Conservation (phyloP, 495 filamentous ascomycete species). For the Aspergillus olivimuriae region DNA sequence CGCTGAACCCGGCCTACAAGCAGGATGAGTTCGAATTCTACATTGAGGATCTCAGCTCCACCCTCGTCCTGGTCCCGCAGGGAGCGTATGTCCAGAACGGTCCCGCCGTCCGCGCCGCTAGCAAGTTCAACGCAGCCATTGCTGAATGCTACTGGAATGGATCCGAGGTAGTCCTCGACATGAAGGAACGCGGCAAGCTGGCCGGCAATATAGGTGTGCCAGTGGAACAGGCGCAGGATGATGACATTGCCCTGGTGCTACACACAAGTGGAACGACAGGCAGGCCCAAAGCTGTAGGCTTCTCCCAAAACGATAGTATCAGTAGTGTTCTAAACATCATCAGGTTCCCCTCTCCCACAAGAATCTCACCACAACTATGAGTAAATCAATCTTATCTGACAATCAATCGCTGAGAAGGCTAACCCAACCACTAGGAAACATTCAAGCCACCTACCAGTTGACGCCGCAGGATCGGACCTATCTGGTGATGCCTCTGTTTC, state of each 20-base stretch:
- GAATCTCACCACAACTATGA: slow-evolving; percentile 71
- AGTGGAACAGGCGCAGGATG: slow-evolving; percentile 51
- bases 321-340: not conserved
- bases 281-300: slow-evolving; percentile 64
- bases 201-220: slow-evolving; percentile 40
- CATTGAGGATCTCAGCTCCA: slow-evolving; percentile 74
- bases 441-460: slow-evolving; percentile 66
- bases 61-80: slow-evolving; percentile 63
- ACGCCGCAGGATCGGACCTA: slow-evolving; percentile 64
- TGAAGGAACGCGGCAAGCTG: slow-evolving; percentile 67
- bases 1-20: slow-evolving; percentile 78
- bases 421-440: slow-evolving; percentile 50
- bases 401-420: not conserved
- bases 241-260: slow-evolving; percentile 64
- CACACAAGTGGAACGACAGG: slow-evolving; percentile 79
- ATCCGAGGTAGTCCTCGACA: slow-evolving; percentile 61
- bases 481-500: slow-evolving; percentile 88
- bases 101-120: slow-evolving; percentile 65
- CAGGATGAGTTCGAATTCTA: slow-evolving; percentile 87
- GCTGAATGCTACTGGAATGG: slow-evolving; percentile 75
- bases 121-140: slow-evolving; percentile 68
- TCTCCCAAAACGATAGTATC: not conserved
- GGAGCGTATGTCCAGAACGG: slow-evolving; percentile 56
- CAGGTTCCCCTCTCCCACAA: slow-evolving; percentile 69
- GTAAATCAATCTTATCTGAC: no score